Evolutionary conservation across 2,329 filamentous ascomycete species (phyloP), one percentile per base, ranked within the genome.

Genomic region (Botryotinia globosa): DNA sequence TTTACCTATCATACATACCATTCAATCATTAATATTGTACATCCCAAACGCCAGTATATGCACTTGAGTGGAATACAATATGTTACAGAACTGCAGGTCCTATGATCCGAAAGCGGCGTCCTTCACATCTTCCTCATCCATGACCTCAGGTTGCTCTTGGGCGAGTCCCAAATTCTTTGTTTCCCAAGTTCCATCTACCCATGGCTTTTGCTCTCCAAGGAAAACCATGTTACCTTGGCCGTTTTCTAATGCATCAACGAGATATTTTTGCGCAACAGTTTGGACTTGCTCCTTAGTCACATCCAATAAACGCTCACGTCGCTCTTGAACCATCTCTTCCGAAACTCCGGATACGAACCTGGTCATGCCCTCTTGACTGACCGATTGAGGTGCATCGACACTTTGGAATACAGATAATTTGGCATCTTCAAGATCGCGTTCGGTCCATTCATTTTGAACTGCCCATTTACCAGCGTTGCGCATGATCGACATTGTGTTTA

Each of bases 321-420:
- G 90, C 78, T 85, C 87, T 83, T 98, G 94, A 80, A 92, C 91
- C 94, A 98, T 97, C 78, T 94, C 92, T 74, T 96, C 89, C 1
- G 92, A 93, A 51, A 99, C 87, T 20, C 94, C 94, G 44, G 90
- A 92, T 79, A 97, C 84, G 83, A 99, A 99, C 71, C 90, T 87
- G 61, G 88, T 87, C 89, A 97, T 92, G 51, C 95, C 96, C 81
- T 98, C 95, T 68, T 92, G 87, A 80, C 92, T 96, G 34, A 98
- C 94, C 56, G 92, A 91, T 77, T 91, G 87, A 0, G 96, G 96
- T 18, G 95, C 95, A 82, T 99, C 96, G 16, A 98, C 88, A 51
- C 88, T 86, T 82, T 99, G 94, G 86, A 99, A 99, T 20, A 97
- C 91, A 42, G 92, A 94, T 56, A 99, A 89, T 84, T 99, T 99